Evolutionary conservation across 1,284 basidiomycete species (phyloP), one percentile per base, ranked within the genome.

Genomic region (Apiotrichum veenhuisii): DNA sequence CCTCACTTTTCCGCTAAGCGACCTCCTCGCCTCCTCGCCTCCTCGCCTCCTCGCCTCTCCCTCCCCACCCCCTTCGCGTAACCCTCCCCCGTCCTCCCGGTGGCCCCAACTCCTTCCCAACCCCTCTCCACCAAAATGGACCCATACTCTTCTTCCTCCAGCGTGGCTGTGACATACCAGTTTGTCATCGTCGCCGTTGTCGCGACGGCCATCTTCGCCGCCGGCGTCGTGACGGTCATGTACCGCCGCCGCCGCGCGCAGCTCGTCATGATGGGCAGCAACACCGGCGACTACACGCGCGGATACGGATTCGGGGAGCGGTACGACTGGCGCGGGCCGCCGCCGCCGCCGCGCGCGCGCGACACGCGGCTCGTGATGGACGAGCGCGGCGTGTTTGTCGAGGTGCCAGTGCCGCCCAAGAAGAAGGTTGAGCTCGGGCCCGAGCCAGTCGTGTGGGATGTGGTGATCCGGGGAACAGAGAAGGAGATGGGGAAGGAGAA

Each of bases 141-240:
- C 44, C 17, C 44, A 5, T n/a, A 23, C 30, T 3, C 10, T 15
- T 8, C 30, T 12, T 9, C 45, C 45, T n/a, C 33, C 30, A 43
- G 23, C 45, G 53, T 54, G 36, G 23, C 50, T 17, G 41, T 43
- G 23, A 65, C 62, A 27, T 67, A 66, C 47, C 68, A 69, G 50
- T 59, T 62, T 17, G 58, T 67, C 40, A 62, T 69, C 15, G 63
- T 69, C 41, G 66, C 66, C 25, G 50, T 69, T 15, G 63, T 69
- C 14, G 64, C 64, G 11, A 63, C 59, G 38, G 64, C 57, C 18
- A 58, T 69, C 12, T 54, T 69, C 41, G 50, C 59, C 23, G 61
- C 56, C 5, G 61, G 48, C n/a, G 54, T 68, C 25, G 40, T 62
- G n/a, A 57, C 58, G 7, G 37, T 68, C 50, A 49, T 65, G 40